Base-by-base conservation (phyloP, 2,329 filamentous ascomycete genomes). In the Penicillium janthinellum region DNA sequence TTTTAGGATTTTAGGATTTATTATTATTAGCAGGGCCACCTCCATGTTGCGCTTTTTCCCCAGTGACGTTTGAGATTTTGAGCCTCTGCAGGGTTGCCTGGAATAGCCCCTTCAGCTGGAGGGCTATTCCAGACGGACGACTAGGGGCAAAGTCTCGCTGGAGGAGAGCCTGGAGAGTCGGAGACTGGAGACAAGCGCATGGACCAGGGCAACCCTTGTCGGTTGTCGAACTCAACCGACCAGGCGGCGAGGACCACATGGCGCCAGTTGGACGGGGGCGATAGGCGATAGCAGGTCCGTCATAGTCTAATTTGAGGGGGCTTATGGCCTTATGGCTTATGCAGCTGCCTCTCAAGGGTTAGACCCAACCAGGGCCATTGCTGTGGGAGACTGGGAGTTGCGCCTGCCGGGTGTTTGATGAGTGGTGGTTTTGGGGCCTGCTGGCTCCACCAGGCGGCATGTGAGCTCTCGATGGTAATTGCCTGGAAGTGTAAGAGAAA, bases 21-120 rank as follows among this genome's bases (percentile, higher is more conserved):
- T 41, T 56, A 49, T 41, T 39, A 41, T 56, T 49, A 56, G 44
- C 14, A 49, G 28, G 53, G 20, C 35, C 52, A 31, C 12, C 44
- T 47, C 41, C 20, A 14, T 15, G 20, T 15, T 15, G 14, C 14
- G 35, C 4, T 20, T 52, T 45, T 58, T 59, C 62, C 49, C 64
- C 63, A 67, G 55, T 64, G 60, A 62, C 56, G 62, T 68, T 66
- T 58, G 61, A 57, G 63, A 58, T 64, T 66, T 70, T 70, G 64
- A 70, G 67, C 67, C 67, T 70, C 58, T 60, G 63, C 58, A 63
- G 60, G 54, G 58, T 54, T 31, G 54, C 52, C 64, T 49, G 63
- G 51, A 38, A 57, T 67, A 56, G 59, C 59, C 49, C 65, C 25
- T 42, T 59, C 53, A 56, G 57, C 58, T 60, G 10, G 39, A 53